Evolutionary conservation across 2,329 filamentous ascomycete species (phyloP), one percentile per base, ranked within the genome.

Genomic region (Magnaporthiopsis poae): DNA sequence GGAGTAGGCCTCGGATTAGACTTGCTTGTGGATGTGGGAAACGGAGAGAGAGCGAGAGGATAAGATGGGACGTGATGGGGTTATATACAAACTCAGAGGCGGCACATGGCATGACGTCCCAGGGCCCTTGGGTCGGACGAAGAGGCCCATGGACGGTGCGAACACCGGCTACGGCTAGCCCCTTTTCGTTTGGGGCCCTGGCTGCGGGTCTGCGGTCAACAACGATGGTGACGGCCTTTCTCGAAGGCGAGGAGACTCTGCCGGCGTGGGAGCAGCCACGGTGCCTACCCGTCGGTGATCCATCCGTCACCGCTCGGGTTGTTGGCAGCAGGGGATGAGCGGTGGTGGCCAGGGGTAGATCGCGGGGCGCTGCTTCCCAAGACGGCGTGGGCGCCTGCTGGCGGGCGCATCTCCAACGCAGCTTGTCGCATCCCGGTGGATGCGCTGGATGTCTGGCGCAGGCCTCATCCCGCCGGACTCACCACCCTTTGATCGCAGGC

Each of bases 391-490:
- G 39, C 39, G 39, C 15, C 39, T 52, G 39, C 39, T 52, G 39
- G 39, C 39, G 39, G 39, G 39, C 39, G 7, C 59, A 27, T 64
- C 63, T 60, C 52, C 25, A 29, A 64, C 63, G 63, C 52, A 21
- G 63, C 63, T 35, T 60, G 63, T 64, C 63, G 46, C 63, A 64
- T 29, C 46, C 39, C 25, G 7, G 63, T 64, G 63, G 63, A 29
- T 36, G 63, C 33, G 3, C 59, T 25, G 12, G n/a, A 60, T 12
- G 39, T 21, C 39, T 52, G 39, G 39, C 39, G 39, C 39, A 60
- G 59, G 62, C 36, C n/a, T 8, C 39, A 63, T 29, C 35, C 31
- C 31, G 31, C 33, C 21, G 62, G 46, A 29, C 21, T 36, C 35
- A 52, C 35, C 62, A 31, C 31, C 31, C 31, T 31, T 29, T 36